A percentile compares a stretch with the other conserved stretches of the same genome.
Evolutionary conservation across 2,329 filamentous ascomycete species (phyloP).

Genomic region (Claviceps africana): DNA sequence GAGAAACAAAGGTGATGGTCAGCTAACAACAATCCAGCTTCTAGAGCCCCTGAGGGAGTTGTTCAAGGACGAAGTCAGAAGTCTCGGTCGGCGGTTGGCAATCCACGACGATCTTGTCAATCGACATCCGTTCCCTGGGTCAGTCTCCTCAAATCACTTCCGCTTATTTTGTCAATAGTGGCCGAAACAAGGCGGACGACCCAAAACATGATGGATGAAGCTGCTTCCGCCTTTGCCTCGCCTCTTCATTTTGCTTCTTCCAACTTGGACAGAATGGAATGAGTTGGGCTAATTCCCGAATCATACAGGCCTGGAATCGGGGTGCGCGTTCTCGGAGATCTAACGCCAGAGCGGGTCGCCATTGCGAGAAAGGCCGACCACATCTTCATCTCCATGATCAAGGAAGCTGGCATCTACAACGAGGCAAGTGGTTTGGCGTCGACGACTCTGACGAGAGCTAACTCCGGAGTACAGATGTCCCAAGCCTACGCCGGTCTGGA

Average conservation of each 20-base stretch:
- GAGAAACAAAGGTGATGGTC: not conserved
- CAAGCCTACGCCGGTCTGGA: slow-evolving; percentile 16
- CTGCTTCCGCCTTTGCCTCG: not conserved
- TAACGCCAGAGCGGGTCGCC: slow-evolving; percentile 63
- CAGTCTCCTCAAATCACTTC: not conserved
- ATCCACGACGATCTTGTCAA: slow-evolving; percentile 21
- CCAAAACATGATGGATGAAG: not conserved
- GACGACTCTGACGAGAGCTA: slow-evolving; percentile 1
- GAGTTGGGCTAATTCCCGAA: slow-evolving; percentile 27
- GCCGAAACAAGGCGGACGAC: not conserved
- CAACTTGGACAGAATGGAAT: not conserved
- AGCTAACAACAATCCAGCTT: slow-evolving; percentile 36
- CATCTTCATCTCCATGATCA: slow-evolving; percentile 68
- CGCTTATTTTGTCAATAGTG: too few species aligned
- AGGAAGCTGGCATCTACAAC: slow-evolving; percentile 56
- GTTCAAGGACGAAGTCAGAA: slow-evolving; percentile 49
- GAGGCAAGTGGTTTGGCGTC: slow-evolving; percentile 23
- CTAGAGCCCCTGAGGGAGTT: slow-evolving; percentile 40
- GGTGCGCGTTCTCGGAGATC: slow-evolving; percentile 71
- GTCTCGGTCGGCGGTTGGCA: slow-evolving; percentile 16
- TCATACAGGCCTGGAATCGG: slow-evolving; percentile 38
- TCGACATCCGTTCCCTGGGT: slow-evolving; percentile 11
- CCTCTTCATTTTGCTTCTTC: not conserved
- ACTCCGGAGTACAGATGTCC: slow-evolving; percentile 9
- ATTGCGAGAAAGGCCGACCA: slow-evolving; percentile 66